These are phyloP conservation scores for Populus pruinosa DNA, from an alignment of 345 rosid genomes.

Conservation along the genomic window DNA sequence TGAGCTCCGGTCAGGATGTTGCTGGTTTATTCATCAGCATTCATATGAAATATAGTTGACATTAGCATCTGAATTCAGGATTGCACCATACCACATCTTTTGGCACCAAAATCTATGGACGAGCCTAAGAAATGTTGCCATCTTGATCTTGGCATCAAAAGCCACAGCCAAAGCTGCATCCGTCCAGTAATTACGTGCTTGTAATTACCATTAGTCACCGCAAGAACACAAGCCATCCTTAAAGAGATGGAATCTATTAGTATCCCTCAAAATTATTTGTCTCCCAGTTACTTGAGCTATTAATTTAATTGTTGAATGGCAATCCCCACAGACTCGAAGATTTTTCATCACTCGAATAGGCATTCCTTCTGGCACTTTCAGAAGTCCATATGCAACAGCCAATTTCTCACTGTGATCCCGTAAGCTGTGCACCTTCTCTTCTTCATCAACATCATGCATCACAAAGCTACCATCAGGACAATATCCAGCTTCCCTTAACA, in stretches of 20 bases:
- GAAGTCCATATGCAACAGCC: conserved; percentile 78
- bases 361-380: conserved; percentile 63
- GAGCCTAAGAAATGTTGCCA: not conserved
- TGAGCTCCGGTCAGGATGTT: not conserved
- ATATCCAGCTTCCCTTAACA: conserved; percentile 68
- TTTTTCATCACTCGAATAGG: conserved; percentile 77
- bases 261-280: conserved; percentile 78
- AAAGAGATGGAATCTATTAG: conserved; percentile 78
- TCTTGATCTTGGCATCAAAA: not conserved
- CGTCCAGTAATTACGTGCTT: not conserved
- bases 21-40: not conserved
- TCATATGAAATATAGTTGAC: not conserved
- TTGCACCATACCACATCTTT: not conserved
- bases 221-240: conserved; percentile 73
- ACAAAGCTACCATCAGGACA: conserved; percentile 71
- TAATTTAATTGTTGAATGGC: conserved; percentile 67
- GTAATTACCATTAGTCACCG: conserved; percentile 64
- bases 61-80: not conserved
- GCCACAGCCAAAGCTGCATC: not conserved
- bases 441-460: conserved; percentile 80
- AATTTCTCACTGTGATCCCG: conserved; percentile 68
- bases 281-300: conserved; percentile 60
- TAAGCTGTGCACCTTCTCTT: conserved; percentile 63
- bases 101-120: not conserved
- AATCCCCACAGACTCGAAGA: conserved; percentile 81